phyloP scores from a whole-genome alignment of 129 eudicot genomes.

The Chrysanthemum lavandulifolium region DNA sequence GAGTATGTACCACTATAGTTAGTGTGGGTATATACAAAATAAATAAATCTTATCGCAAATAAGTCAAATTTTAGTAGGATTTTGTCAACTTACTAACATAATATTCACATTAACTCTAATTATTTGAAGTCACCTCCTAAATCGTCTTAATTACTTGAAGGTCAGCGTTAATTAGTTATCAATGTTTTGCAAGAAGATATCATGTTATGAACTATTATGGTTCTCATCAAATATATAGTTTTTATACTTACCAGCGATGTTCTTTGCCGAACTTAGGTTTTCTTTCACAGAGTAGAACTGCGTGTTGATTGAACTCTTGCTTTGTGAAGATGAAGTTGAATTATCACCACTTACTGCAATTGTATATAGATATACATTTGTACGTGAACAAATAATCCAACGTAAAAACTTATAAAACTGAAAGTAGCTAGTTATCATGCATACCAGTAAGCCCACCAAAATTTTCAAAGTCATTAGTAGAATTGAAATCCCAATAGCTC shows the following conservation, averaged over 20 bases:
- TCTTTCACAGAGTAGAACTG: conserved; percentile 35
- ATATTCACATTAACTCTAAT: no score
- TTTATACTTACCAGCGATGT: conserved; percentile 30
- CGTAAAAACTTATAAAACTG: background rate
- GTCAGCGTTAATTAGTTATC: no score
- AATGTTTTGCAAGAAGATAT: no score
- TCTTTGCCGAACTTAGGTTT: conserved; percentile 42
- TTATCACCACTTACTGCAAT: conserved; percentile 30
- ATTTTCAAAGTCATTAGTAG: conserved; percentile 21
- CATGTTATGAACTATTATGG: no score
- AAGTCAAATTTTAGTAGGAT: no score
- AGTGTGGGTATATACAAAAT: no score
- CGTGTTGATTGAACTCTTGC: conserved; percentile 43
- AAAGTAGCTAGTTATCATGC: background rate
- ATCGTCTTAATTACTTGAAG: no score
- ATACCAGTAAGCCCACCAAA: conserved; percentile 30
- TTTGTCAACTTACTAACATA: no score
- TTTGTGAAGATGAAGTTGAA: conserved; percentile 51
- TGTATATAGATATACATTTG: background rate
- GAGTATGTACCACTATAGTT: no score
- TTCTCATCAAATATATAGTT: conserved; percentile 2
- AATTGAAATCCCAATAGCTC: conserved; percentile 31
- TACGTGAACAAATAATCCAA: background rate
- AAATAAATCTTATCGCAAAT: no score
- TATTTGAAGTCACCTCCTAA: no score